Conservation (phyloP, 179 eudicot species). For the Beta corolliflora region DNA sequence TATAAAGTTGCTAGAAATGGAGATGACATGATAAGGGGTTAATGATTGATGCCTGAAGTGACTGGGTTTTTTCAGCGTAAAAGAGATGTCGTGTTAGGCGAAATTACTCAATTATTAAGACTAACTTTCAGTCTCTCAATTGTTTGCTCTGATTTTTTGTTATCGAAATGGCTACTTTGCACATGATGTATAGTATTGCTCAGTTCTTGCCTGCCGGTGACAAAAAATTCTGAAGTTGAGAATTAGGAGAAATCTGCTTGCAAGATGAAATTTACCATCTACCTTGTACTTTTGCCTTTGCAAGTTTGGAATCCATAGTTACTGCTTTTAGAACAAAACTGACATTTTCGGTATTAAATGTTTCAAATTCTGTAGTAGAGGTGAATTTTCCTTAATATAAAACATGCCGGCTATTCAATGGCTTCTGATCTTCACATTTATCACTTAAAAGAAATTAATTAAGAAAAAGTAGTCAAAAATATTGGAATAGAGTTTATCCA, state of each 20-base stretch:
- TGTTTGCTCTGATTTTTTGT: not conserved
- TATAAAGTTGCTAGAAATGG: not conserved
- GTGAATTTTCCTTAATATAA: not conserved
- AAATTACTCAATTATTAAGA: not conserved
- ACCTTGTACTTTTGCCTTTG: not conserved
- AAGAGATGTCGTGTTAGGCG: not conserved
- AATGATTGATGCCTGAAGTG: not conserved
- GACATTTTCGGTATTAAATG: not conserved
- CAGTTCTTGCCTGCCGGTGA: not conserved
- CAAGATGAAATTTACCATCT: not conserved
- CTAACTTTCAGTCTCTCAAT: not conserved
- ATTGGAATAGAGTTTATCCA: not conserved
- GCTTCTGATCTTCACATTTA: not conserved
- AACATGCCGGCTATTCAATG: not conserved
- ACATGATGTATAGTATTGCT: not conserved
- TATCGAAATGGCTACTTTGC: no score
- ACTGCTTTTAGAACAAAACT: not conserved
- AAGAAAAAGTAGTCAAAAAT: not conserved
- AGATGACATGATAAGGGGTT: not conserved
- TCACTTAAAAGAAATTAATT: not conserved
- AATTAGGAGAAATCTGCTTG: not conserved
- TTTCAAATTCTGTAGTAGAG: not conserved
- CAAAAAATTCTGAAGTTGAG: not conserved
- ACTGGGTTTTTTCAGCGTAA: not conserved
- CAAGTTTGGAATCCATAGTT: not conserved